Conservation (phyloP, 2,329 filamentous ascomycete genomes). For the Camptophora hylomeconis region DNA sequence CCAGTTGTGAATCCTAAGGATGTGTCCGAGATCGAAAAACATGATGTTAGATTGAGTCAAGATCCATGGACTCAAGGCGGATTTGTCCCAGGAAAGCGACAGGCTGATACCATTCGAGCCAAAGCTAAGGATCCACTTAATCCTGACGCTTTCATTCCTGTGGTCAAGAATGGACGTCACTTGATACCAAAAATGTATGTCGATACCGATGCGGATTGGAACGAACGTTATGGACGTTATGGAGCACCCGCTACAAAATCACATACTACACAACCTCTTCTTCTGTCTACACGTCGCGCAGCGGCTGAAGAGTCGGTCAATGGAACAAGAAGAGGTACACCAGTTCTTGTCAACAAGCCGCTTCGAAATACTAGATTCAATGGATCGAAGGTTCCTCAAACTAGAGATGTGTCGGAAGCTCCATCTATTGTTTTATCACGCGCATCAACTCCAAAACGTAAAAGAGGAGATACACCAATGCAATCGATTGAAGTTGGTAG, state of each 20-base stretch:
- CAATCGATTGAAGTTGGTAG: constrained; percentile 1
- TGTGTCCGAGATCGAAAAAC: constrained; percentile 17
- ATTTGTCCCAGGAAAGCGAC: constrained; percentile 30
- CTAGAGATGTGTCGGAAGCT: constrained; percentile 13
- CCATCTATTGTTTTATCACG: constrained; percentile 6
- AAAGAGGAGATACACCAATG: constrained; percentile 9
- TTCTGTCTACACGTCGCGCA: too few species aligned
- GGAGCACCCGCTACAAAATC: constrained; percentile 3
- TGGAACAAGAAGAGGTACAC: constrained; percentile 4
- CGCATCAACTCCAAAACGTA: constrained; percentile 9
- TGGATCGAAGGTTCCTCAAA: constrained; percentile 15
- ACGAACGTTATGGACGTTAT: too few species aligned
- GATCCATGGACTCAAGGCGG: constrained; percentile 43
- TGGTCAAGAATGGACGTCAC: constrained; percentile 22
- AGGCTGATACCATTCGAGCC: constrained; percentile 26
- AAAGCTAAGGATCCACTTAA: constrained; percentile 23
- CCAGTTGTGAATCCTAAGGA: constrained; percentile 11
- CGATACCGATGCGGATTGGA: background rate
- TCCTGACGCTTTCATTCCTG: constrained; percentile 27
- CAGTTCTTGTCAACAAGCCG: constrained; percentile 8
- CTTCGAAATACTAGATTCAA: constrained; percentile 14
- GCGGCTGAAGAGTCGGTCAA: background rate
- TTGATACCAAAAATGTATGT: constrained; percentile 2
- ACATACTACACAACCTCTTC: too few species aligned
- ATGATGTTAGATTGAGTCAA: constrained; percentile 33